Evolutionary conservation across 83 land plant species (phyloP).

Genomic region (Thuja plicata): DNA sequence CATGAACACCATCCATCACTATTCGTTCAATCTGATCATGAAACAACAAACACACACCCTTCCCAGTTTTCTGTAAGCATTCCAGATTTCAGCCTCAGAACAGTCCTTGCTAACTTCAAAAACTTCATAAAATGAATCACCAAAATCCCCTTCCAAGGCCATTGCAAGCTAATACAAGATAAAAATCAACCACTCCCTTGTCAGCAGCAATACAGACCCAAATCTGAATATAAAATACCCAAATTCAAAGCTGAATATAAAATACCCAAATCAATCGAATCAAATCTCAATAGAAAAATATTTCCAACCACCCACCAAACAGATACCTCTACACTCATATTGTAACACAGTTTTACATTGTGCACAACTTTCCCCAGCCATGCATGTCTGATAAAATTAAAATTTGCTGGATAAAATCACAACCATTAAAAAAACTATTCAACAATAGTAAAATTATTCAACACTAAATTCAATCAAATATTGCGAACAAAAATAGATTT

Average conservation of each 20-base stretch:
- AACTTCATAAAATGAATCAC: slow-evolving; percentile 48
- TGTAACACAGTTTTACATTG: too few species aligned
- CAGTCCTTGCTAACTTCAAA: slow-evolving; percentile 53
- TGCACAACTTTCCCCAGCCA: too few species aligned
- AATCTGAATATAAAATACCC: too few species aligned
- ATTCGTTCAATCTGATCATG: too few species aligned
- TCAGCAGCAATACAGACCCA: not conserved
- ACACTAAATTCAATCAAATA: too few species aligned
- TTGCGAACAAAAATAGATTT: too few species aligned
- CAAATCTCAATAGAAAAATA: not conserved
- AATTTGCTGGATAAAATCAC: too few species aligned
- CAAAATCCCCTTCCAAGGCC: slow-evolving; percentile 32
- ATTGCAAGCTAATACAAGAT: slow-evolving; percentile 10
- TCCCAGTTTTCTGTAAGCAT: slow-evolving; percentile 65
- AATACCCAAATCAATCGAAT: not conserved
- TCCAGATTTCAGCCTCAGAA: slow-evolving; percentile 54
- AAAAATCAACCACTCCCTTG: not conserved
- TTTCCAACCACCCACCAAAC: not conserved
- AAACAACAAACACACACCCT: slow-evolving; percentile 36
- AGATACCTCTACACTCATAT: too few species aligned
- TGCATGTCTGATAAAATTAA: too few species aligned
- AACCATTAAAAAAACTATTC: too few species aligned
- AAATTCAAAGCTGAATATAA: not conserved
- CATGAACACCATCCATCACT: too few species aligned
- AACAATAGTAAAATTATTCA: too few species aligned